These are phyloP conservation scores for Penicillium pancosmium DNA, from an alignment of 495 filamentous ascomycete species.

Conservation along the genomic window DNA sequence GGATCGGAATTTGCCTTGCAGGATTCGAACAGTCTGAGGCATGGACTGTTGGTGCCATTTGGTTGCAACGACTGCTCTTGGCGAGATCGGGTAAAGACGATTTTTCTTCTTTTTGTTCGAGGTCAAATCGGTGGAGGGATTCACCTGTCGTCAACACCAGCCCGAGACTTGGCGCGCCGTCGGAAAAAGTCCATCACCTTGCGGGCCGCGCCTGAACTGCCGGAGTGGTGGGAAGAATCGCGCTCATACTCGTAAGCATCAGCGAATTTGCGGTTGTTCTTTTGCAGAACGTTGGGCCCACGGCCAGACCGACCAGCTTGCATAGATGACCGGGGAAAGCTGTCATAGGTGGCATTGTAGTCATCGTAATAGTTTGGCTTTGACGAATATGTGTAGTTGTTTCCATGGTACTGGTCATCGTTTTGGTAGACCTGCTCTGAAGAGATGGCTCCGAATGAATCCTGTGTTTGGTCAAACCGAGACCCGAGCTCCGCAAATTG, in stretches of 20 bases:
- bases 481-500: slow-evolving; percentile 48
- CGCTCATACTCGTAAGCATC: slow-evolving; percentile 86
- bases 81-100: slow-evolving; percentile 9
- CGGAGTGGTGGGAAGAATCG: slow-evolving; percentile 67
- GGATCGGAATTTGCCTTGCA: slow-evolving; percentile 28
- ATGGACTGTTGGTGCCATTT: slow-evolving; percentile 20
- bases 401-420: slow-evolving; percentile 40
- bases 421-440: slow-evolving; percentile 40
- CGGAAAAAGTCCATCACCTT: slow-evolving; percentile 99
- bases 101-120: slow-evolving; percentile 8
- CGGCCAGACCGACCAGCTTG: slow-evolving; percentile 48
- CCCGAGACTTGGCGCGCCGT: slow-evolving; percentile 75
- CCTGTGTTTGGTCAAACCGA: slow-evolving; percentile 36
- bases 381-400: slow-evolving; percentile 41
- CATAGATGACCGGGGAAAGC: slow-evolving; percentile 43
- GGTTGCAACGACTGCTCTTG: slow-evolving; percentile 16
- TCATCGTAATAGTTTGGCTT: slow-evolving; percentile 53
- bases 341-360: slow-evolving; percentile 41
- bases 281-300: slow-evolving; percentile 67
- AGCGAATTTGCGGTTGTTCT: slow-evolving; percentile 80
- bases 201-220: slow-evolving; percentile 81
- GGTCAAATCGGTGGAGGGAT: background rate
- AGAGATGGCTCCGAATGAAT: slow-evolving; percentile 34
- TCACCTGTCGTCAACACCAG: slow-evolving; percentile 59
- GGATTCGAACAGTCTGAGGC: slow-evolving; percentile 21